A percentile compares a stretch with the other conserved stretches of the same genome.
Evolutionary conservation across 768 basidiomycete genomes (phyloP).

Genomic region (Hypholoma fasciculare): DNA sequence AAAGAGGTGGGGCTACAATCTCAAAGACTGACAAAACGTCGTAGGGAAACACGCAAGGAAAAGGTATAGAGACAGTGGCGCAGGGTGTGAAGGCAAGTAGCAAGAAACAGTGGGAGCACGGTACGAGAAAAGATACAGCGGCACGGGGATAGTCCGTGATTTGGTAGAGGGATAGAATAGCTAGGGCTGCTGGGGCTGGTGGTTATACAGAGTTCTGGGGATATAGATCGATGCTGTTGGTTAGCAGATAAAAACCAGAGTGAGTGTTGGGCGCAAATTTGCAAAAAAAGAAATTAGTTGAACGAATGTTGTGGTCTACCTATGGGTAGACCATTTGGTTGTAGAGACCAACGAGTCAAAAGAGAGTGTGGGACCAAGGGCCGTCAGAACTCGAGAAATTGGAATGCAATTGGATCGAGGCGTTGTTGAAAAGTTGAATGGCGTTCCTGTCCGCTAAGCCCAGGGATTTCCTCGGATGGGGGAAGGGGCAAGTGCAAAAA

Average conservation of each 20-base stretch:
- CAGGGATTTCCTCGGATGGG: slow-evolving; percentile 75
- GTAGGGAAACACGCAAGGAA: slow-evolving; percentile 7
- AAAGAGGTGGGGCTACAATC: slow-evolving; percentile 18
- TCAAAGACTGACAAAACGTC: neutral
- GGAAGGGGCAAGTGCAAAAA: slow-evolving; percentile 83
- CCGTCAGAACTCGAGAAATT: slow-evolving; percentile 74
- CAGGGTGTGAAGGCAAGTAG: neutral
- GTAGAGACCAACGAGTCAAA: neutral
- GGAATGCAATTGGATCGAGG: slow-evolving; percentile 67
- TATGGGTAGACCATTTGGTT: neutral
- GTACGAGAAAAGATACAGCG: slow-evolving; percentile 2
- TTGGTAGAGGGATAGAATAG: slow-evolving; percentile 1
- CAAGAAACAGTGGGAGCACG: neutral
- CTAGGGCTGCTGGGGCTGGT: neutral
- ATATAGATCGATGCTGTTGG: slow-evolving; percentile 21
- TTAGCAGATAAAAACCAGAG: slow-evolving; percentile 22
- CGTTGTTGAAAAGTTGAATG: slow-evolving; percentile 58
- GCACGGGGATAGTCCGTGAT: slow-evolving; percentile 1
- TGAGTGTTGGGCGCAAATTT: slow-evolving; percentile 4
- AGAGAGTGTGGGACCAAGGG: slow-evolving; percentile 19
- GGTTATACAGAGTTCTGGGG: slow-evolving; percentile 24
- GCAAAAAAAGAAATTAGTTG: slow-evolving; percentile 12
- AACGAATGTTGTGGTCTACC: slow-evolving; percentile 16
- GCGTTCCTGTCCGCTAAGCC: slow-evolving; percentile 64
- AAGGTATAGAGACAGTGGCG: slow-evolving; percentile 7